Base-by-base conservation (phyloP, 1,284 basidiomycete species). In the Leccinum proliferum region DNA sequence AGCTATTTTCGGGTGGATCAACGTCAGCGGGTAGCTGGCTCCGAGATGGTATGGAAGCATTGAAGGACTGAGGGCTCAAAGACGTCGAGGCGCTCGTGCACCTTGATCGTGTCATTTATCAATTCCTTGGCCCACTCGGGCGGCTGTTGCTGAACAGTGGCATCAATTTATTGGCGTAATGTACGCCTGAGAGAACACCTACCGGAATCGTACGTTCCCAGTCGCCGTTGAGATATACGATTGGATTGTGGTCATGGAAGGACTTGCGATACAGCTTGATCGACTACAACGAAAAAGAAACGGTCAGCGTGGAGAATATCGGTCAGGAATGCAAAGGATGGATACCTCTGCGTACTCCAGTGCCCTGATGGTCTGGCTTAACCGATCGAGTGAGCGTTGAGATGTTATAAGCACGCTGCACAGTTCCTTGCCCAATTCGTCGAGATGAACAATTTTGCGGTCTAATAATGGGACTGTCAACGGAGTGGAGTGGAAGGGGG, bases 81-180 rank as follows among this genome's bases (percentile, higher is more conserved):
- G 61, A 81, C 83, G 66, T 90, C 89, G 53, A 92, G 83, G 12
- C 87, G 86, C 63, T 89, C 85, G 56, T 88, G 86, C 82, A 91
- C 85, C 57, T 85, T 75, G 53, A 84, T 81, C 66, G 92, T 79
- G 63, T 87, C 86, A 18, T 84, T 81, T 66, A 90, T 87, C 65
- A 92, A 78, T 67, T 89, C 87, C 58, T 85, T 78, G 10, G 87
- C 90, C 90, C 90, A 92, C 66, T 83, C 82, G 4, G 90, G 90
- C n/a, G 89, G 84, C 64, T 89, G 85, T 76, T 83, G 72, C 66
- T 70, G 57, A 60, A 60, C 14, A 25, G 52, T 15, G 60, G 39
- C 12, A 12, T 66, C 61, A 63, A 59, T 29, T 48, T 52, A 46
- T 21, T 34, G 32, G 29, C 11, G 29, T 55, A 11, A 14, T 21